Conservation (phyloP, 2,329 filamentous ascomycete genomes). For the Fusarium lyarnte region DNA sequence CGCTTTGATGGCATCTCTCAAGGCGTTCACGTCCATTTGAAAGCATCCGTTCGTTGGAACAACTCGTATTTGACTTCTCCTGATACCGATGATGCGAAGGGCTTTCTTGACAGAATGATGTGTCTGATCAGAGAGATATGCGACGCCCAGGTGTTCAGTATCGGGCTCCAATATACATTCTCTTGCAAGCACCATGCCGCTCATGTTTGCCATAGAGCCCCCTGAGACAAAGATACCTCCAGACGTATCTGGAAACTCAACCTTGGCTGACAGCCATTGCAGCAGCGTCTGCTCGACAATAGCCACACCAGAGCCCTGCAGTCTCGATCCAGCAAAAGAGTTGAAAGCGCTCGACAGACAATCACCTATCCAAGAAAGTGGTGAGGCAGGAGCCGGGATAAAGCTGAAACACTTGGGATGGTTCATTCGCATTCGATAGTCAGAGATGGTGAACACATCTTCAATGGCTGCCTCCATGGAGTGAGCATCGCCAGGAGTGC, state of each 20-base stretch:
- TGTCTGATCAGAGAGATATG: constrained; percentile 12
- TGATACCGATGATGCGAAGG: neutral
- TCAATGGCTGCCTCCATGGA: neutral
- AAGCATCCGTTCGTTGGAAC: neutral
- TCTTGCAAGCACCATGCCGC: constrained; percentile 8
- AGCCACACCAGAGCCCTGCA: constrained; percentile 3
- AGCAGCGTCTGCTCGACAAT: constrained; percentile 8
- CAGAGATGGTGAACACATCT: constrained; percentile 2
- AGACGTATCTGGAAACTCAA: constrained; percentile 1
- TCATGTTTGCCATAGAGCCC: constrained; percentile 22
- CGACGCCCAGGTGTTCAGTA: neutral
- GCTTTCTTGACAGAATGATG: constrained; percentile 14
- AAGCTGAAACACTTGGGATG: constrained; percentile 9
- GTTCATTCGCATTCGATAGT: constrained; percentile 15
- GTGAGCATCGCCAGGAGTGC: neutral
- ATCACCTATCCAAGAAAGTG: constrained; percentile 9
- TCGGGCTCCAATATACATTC: neutral
- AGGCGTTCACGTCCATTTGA: neutral
- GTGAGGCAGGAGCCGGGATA: neutral
- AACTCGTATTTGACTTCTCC: neutral
- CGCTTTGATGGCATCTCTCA: neutral
- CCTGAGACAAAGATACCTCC: constrained; percentile 13
- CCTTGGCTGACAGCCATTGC: constrained; percentile 4
- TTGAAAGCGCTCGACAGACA: constrained; percentile 10
- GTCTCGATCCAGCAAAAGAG: constrained; percentile 6